phyloP scores from a whole-genome alignment of 495 filamentous ascomycete genomes.

The Hypoxylon trugodes region DNA sequence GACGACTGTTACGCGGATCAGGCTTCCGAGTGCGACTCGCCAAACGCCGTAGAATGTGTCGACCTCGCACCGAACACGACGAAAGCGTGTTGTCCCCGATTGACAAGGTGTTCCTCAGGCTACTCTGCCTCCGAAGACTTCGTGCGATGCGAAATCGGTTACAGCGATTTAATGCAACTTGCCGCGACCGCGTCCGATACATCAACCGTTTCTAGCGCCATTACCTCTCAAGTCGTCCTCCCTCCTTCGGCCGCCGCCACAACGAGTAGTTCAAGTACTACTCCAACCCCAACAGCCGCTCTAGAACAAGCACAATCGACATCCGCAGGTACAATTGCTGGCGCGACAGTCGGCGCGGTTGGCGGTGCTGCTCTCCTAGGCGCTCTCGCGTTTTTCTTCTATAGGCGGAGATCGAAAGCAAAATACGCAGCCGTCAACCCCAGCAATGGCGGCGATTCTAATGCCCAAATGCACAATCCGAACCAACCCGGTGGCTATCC shows the following conservation, averaged over 20 bases:
- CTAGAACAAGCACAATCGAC: neutral
- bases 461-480: neutral
- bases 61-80: neutral
- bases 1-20: neutral
- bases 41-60: neutral
- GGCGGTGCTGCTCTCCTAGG: neutral
- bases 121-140: neutral
- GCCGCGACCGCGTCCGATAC: neutral
- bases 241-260: neutral
- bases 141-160: conserved; percentile 1
- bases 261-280: neutral
- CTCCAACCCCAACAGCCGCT: neutral
- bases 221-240: neutral
- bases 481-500: neutral
- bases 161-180: neutral
- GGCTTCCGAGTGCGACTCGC: neutral
- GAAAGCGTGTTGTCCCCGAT: neutral
- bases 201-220: neutral
- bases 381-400: neutral
- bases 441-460: neutral
- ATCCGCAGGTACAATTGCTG: neutral
- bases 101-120: neutral
- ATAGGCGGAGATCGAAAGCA: neutral
- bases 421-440: neutral
- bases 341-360: neutral